A percentile compares a stretch with the other conserved stretches of the same genome.
Conservation (phyloP, 192 early-diverging fungal species). For the Allomyces macrogynus region DNA sequence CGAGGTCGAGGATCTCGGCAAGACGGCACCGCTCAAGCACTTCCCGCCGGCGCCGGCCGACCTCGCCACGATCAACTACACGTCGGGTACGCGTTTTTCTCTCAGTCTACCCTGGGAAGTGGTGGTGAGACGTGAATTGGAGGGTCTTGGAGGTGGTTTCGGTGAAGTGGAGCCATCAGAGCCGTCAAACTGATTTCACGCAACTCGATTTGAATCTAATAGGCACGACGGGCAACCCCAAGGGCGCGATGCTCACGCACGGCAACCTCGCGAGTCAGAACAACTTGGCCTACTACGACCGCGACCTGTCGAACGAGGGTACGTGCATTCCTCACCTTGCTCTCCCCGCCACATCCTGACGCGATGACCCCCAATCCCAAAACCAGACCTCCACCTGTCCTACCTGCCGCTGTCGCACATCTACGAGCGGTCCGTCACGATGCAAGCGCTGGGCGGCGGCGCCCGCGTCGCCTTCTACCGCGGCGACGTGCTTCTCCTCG, state of each 20-base stretch:
- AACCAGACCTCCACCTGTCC: slow-evolving; percentile 26
- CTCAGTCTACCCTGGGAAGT: no score
- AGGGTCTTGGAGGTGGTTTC: no score
- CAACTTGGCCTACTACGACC: background rate
- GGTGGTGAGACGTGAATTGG: no score
- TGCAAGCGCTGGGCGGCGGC: slow-evolving; percentile 28
- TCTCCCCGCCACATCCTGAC: no score
- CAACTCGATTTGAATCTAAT: no score
- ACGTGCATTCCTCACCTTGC: slow-evolving; percentile 15
- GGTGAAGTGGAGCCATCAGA: no score
- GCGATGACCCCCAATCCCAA: slow-evolving; percentile 10
- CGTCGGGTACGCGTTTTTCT: slow-evolving; percentile 13
- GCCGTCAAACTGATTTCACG: no score
- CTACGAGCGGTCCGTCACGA: slow-evolving; percentile 43
- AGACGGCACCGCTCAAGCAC: slow-evolving; percentile 17
- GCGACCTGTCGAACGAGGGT: background rate
- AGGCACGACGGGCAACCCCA: slow-evolving; percentile 65
- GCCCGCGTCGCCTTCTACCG: slow-evolving; percentile 56
- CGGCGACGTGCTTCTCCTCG: slow-evolving; percentile 43
- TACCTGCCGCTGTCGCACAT: slow-evolving; percentile 82
- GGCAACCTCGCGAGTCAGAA: slow-evolving; percentile 30
- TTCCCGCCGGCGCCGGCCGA: slow-evolving; percentile 39
- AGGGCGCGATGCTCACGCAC: slow-evolving; percentile 74
- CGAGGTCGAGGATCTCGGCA: slow-evolving; percentile 42
- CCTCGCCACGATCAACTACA: slow-evolving; percentile 55